Percentiles rank a stretch among this genome's conserved stretches.
Evolutionary conservation across 192 early-diverging fungal species (phyloP).

Genomic region (Entomortierella lignicola): DNA sequence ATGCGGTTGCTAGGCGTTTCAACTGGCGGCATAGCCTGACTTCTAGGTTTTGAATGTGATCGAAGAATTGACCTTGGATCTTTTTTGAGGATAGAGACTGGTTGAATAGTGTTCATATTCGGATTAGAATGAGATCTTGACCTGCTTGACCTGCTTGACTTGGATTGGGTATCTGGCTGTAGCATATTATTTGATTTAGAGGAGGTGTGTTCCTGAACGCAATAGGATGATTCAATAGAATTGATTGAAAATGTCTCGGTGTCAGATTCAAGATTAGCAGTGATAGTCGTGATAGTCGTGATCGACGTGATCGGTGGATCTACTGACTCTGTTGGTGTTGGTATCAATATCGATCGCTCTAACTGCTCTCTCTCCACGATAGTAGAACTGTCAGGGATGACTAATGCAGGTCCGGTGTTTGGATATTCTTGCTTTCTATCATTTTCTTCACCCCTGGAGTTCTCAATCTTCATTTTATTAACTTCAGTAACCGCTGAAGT

Average conservation of each 20-base stretch:
- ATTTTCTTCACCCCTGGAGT: no score
- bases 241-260: background rate
- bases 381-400: no score
- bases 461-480: background rate
- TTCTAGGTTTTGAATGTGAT: slow-evolving; percentile 18
- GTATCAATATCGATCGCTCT: slow-evolving; percentile 1
- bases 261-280: background rate
- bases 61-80: slow-evolving; percentile 42
- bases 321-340: background rate
- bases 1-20: background rate
- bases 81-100: slow-evolving; percentile 34
- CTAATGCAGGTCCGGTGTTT: no score
- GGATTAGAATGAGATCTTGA: slow-evolving; percentile 7
- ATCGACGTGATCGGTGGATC: background rate
- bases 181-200: background rate
- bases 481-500: background rate
- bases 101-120: slow-evolving; percentile 1
- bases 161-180: background rate
- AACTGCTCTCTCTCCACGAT: background rate
- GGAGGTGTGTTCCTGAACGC: background rate
- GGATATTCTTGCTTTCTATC: background rate
- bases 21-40: background rate
- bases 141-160: background rate
- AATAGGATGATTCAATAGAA: background rate
- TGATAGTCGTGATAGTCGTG: background rate